Percentiles rank a stretch among this genome's conserved stretches.
phyloP scores from a whole-genome alignment of 257 asterid genomes.

The Thymus quinquecostatus region DNA sequence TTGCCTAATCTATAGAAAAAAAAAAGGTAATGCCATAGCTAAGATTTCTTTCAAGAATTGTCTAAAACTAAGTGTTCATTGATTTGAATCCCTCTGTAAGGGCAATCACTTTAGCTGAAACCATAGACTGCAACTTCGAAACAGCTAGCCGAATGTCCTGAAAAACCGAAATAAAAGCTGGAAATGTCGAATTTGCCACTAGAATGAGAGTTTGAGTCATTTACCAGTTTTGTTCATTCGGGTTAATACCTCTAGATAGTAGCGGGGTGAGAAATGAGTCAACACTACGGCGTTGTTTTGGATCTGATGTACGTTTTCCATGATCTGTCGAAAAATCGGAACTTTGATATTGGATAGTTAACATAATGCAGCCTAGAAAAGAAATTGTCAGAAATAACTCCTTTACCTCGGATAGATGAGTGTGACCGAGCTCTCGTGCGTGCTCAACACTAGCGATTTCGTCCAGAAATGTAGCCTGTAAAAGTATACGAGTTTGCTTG shows the following conservation, averaged over 20 bases:
- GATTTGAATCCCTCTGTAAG: constrained; percentile 93
- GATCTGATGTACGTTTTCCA: constrained; percentile 87
- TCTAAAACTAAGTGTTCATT: constrained; percentile 47
- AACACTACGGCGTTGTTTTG: constrained; percentile 73
- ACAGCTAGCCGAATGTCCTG: constrained; percentile 90
- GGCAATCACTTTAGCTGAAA: constrained; percentile 78
- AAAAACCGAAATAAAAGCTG: neutral
- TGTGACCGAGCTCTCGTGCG: constrained; percentile 91
- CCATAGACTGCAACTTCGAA: constrained; percentile 65
- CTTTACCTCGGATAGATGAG: constrained; percentile 84
- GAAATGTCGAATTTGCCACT: neutral
- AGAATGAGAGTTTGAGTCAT: too few relatives aligned
- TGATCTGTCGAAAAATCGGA: constrained; percentile 55
- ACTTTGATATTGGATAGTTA: neutral
- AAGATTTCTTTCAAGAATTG: constrained; percentile 17
- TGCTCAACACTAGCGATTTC: constrained; percentile 72
- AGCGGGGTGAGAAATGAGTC: constrained; percentile 95
- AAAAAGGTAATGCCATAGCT: constrained; percentile 14
- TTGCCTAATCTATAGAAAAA: constrained; percentile 16
- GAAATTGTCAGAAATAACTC: constrained; percentile 10
- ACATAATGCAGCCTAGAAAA: neutral
- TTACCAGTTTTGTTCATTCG: neutral
- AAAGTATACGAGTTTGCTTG: constrained; percentile 22
- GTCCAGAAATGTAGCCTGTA: constrained; percentile 95
- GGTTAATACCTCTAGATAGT: constrained; percentile 74